phyloP scores from a whole-genome alignment of 352 stramenopile genomes.

The Globisporangium yorkense region DNA sequence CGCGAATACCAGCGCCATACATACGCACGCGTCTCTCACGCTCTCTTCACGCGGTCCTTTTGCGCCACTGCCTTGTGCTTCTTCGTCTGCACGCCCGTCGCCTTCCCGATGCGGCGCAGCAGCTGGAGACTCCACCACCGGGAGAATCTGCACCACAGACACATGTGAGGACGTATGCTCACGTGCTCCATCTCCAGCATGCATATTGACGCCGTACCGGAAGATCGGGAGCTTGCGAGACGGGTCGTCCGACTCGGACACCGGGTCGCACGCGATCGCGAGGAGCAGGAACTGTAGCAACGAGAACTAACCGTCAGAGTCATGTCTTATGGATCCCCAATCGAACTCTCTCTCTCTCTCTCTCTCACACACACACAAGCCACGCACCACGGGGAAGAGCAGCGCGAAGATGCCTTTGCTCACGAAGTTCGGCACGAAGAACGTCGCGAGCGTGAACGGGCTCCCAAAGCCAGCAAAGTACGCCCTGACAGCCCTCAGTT shows the following conservation, averaged over 20 bases:
- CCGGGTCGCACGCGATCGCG: conserved; percentile 71
- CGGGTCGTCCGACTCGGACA: conserved; percentile 39
- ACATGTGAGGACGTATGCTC: not conserved
- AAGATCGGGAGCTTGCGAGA: conserved; percentile 69
- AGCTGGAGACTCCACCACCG: conserved; percentile 81
- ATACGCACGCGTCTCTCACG: not conserved
- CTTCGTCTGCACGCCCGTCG: conserved; percentile 69
- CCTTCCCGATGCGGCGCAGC: conserved; percentile 72
- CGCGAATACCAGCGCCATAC: not conserved
- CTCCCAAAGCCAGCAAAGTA: conserved; percentile 86
- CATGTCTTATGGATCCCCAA: too few relatives aligned
- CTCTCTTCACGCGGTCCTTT: conserved; percentile 17
- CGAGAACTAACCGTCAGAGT: not conserved
- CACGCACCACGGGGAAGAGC: conserved; percentile 75
- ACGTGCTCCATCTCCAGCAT: not conserved
- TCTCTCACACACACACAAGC: not conserved
- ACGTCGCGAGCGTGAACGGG: conserved; percentile 84
- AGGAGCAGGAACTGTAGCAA: conserved; percentile 67
- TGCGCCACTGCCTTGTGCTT: conserved; percentile 32
- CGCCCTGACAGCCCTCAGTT: conserved; percentile 24
- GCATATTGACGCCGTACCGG: conserved; percentile 22
- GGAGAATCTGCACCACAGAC: conserved; percentile 45
- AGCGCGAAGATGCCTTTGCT: conserved; percentile 87
- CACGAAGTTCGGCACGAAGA: conserved; percentile 88
- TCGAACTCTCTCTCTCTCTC: too few relatives aligned